Evolutionary conservation across 2,329 filamentous ascomycete species (phyloP), one percentile per base, ranked within the genome.

Genomic region (Metarhizium robertsii): DNA sequence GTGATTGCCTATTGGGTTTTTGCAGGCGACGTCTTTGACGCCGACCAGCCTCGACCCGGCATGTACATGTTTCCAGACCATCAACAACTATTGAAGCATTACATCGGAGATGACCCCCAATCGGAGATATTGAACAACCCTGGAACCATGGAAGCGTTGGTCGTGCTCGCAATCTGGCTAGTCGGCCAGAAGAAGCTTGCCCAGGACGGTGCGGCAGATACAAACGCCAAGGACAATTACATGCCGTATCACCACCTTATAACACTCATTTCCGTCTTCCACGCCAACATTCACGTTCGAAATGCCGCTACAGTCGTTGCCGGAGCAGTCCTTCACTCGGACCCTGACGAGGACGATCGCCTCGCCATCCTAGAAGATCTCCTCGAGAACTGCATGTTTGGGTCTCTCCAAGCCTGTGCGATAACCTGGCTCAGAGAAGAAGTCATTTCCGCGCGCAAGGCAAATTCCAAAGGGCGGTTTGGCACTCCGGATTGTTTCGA

Each of bases 391-490:
- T 86, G 83, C 72, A 77, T 81, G 61, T 86, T 83, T 61, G 75
- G 81, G 2, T 75, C 78, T 0, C 72, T 87, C 42, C 84, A 85
- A 65, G 83, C 80, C 8, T 82, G 80, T 46, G 83, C 83, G 0
- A 75, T 86, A 4, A 75, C 76, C 4, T 87, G 84, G 84, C 68
- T 86, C 38, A 78, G 81, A 54, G 83, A 86, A 61, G 84, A 86
- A 64, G 70, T 86, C 16, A 73, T 84, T 8, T 66, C 73, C 4
- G 76, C 79, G 3, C 68, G 61, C 30, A 66, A 67, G 45, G 55
- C 66, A 29, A 58, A 60, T 14, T 58, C 63, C 32, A 69, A 66
- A 60, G 68, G 65, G 8, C 66, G 64, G 29, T 86, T 86, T 64
- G 68, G 75, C 11, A 75, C 72, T 4, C 70, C 78, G 0, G 79